These are phyloP conservation scores for Aspergillus eucalypticola DNA, from an alignment of 2,329 filamentous ascomycete genomes.

Conservation along the genomic window DNA sequence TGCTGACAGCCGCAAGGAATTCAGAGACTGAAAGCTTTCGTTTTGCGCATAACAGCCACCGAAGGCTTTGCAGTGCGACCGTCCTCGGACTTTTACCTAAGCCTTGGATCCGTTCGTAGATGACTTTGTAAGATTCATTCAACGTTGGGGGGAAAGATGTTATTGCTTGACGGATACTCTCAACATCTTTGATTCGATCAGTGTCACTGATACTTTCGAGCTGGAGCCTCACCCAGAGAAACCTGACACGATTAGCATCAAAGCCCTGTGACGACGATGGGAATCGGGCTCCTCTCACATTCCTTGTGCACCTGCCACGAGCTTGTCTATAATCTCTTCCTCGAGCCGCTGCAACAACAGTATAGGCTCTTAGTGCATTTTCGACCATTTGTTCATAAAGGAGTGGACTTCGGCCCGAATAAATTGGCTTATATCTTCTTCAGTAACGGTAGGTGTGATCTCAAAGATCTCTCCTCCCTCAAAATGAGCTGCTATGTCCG, in stretches of 20 bases:
- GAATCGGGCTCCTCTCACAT: not conserved
- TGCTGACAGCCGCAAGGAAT: not conserved
- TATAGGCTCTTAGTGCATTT: not conserved
- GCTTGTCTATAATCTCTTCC: not conserved
- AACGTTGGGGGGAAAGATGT: not conserved
- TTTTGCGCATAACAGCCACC: not conserved
- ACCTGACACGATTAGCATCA: not conserved
- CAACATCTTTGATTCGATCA: not conserved
- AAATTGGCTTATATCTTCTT: not conserved
- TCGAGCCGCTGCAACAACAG: not conserved
- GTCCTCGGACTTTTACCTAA: not conserved
- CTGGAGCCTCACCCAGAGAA: not conserved
- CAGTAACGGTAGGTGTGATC: not conserved
- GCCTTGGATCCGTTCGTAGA: not conserved
- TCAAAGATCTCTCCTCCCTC: not conserved
- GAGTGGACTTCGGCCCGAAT: not conserved
- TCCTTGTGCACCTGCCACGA: not conserved
- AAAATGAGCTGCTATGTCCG: not conserved
- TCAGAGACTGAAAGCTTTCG: not conserved
- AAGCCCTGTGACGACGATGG: too few species aligned
- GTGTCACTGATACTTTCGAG: not conserved
- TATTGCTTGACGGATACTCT: not conserved
- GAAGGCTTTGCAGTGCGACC: not conserved
- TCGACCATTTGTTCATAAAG: not conserved
- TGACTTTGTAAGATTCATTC: not conserved